Conservation (phyloP, 2,329 filamentous ascomycete species). For the Thielaviopsis populi region DNA sequence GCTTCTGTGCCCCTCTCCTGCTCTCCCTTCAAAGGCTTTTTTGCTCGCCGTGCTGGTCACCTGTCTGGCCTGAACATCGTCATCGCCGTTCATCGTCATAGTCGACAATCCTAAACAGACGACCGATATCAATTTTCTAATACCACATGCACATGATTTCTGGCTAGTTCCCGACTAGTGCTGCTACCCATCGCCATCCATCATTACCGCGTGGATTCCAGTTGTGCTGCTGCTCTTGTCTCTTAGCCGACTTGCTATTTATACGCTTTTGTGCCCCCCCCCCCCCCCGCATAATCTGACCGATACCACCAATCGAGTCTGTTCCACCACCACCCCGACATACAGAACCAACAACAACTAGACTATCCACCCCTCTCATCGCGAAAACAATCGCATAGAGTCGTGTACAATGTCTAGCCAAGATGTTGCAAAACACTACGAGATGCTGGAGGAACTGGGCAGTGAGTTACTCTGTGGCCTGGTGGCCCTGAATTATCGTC, state of each 20-base stretch:
- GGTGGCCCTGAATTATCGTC: not conserved
- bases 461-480: constrained; percentile 42
- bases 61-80: not conserved
- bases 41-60: not conserved
- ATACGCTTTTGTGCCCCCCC: not conserved
- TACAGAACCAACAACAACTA: not conserved
- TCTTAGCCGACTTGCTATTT: not conserved
- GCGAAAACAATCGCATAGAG: not conserved
- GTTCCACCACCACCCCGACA: not conserved
- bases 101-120: not conserved
- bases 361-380: not conserved
- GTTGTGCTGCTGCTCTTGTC: not conserved
- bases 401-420: constrained; percentile 37
- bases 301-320: not conserved
- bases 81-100: not conserved
- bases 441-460: constrained; percentile 90
- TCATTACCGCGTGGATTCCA: not conserved
- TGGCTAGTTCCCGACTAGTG: not conserved
- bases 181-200: not conserved
- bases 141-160: not conserved
- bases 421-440: constrained; percentile 70
- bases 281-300: not conserved
- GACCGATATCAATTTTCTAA: not conserved
- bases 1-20: not conserved
- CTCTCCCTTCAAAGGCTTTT: not conserved